Base-by-base conservation (phyloP, 345 rosid species). In the Raphanus sativus region DNA sequence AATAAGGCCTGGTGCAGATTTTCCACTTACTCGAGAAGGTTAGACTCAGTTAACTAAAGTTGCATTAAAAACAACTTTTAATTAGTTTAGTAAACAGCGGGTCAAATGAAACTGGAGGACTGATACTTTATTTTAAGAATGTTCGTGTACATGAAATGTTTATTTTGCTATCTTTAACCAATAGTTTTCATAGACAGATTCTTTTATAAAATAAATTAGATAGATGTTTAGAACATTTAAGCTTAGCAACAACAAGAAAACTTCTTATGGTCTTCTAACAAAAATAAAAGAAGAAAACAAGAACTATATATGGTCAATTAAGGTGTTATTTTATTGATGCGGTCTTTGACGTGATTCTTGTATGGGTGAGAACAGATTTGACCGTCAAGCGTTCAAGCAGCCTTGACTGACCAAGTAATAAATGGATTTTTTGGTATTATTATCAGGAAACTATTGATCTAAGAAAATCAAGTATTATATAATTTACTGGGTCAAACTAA, bases 361-460 rank as follows among this genome's bases (percentile, higher is more conserved):
- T 61, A 38, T 6, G 30, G 66, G 30, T 60, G 75, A 62, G 52
- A 64, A 74, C 75, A 28, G 60, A 71, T 74, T 74, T 79, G 82
- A 79, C 78, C 63, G 75, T 24, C 56, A 24, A 50, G 10, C 1
- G n/a, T 62, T 74, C 75, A 56, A 74, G 82, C 82, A 79, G 82
- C 75, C 82, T 69, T 74, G 79, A 69, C 75, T 67, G 82, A 79
- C 82, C 75, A 79, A 63, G n/a, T 69, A 52, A 36, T 55, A 62
- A 26, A 69, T 79, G 64, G 38, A 52, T 6, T 2, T 67, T 48
- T 73, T 67, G 60, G 62, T 73, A 3, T 72, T 67, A 69, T 68
- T 63, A 54, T 68, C 75, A 68, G 28, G 45, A 10, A 56, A 8
- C 48, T 62, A 67, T 29, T 66, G 15, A 67, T 77, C 62, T 65